phyloP scores from a whole-genome alignment of 2,329 filamentous ascomycete species.

The Bipolaris zeicola region DNA sequence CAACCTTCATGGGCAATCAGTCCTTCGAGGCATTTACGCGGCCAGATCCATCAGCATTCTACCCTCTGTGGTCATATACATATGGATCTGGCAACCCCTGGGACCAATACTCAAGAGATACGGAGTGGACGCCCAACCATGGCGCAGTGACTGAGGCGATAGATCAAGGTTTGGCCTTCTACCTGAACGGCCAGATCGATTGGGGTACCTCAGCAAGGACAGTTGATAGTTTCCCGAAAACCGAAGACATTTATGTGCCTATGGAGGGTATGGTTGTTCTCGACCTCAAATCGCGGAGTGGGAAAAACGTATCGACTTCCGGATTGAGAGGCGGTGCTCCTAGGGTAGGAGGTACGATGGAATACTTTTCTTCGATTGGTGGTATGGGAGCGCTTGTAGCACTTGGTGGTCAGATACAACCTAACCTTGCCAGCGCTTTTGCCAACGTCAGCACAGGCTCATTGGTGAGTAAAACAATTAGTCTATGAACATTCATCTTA shows the following conservation, averaged over 20 bases:
- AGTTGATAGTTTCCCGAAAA: not conserved
- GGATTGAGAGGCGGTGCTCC: not conserved
- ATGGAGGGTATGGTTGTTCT: not conserved
- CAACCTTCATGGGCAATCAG: not conserved
- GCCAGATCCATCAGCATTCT: not conserved
- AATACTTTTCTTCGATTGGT: not conserved
- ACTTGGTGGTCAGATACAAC: not conserved
- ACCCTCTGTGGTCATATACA: not conserved
- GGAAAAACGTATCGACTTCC: not conserved
- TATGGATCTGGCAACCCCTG: not conserved
- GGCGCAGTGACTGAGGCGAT: slow-evolving; percentile 48
- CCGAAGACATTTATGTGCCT: not conserved
- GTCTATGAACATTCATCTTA: not conserved
- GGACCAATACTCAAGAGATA: not conserved
- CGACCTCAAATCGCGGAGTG: slow-evolving; percentile 15
- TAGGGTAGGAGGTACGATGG: not conserved
- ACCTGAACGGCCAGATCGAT: slow-evolving; percentile 50
- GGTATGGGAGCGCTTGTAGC: not conserved
- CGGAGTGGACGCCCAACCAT: slow-evolving; percentile 27
- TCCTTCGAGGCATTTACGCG: not conserved
- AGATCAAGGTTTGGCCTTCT: slow-evolving; percentile 48
- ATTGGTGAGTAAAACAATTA: not conserved
- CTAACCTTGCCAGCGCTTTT: not conserved
- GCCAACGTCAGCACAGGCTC: not conserved
- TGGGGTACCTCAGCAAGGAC: slow-evolving; percentile 37